These are phyloP conservation scores for Fusarium brevicatenulatum DNA, from an alignment of 2,329 filamentous ascomycete genomes.

Conservation along the genomic window DNA sequence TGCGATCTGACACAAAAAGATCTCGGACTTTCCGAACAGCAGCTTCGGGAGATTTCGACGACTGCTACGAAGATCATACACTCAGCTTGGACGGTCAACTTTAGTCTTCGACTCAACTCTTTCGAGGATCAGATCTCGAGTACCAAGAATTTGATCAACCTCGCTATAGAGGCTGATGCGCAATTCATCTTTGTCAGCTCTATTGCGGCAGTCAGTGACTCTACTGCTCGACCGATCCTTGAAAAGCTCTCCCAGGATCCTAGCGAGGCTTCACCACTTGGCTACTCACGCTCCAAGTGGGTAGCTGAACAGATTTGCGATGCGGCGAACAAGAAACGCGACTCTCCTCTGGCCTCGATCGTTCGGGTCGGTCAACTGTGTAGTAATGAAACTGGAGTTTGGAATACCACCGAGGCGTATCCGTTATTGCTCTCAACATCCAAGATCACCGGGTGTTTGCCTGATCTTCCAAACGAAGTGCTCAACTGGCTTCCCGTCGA, in stretches of 20 bases:
- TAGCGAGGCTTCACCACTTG: conserved; percentile 49
- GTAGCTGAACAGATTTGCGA: conserved; percentile 53
- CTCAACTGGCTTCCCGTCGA: conserved; percentile 63
- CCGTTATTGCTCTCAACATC: conserved; percentile 62
- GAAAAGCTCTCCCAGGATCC: conserved; percentile 44
- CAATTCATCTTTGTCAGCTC: conserved; percentile 63
- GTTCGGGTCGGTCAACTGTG: conserved; percentile 63
- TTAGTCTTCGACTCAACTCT: conserved; percentile 60
- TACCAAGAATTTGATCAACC: conserved; percentile 54
- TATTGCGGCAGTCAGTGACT: conserved; percentile 55
- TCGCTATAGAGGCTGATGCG: conserved; percentile 44
- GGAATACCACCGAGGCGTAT: conserved; percentile 63
- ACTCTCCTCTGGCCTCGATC: conserved; percentile 39
- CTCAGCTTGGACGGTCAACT: conserved; percentile 66
- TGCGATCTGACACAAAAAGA: conserved; percentile 1
- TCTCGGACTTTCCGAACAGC: conserved; percentile 11
- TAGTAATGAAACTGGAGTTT: conserved; percentile 59
- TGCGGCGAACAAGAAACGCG: conserved; percentile 40
- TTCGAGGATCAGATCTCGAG: conserved; percentile 62
- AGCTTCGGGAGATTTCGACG: not conserved
- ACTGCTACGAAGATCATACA: conserved; percentile 53
- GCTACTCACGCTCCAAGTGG: conserved; percentile 56
- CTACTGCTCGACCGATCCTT: conserved; percentile 44
- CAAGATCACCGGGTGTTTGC: conserved; percentile 51
- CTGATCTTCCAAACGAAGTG: conserved; percentile 34